Evolutionary conservation across 129 eudicot species (phyloP), one percentile per base, ranked within the genome.

Genomic region (Dittrichia graveolens): DNA sequence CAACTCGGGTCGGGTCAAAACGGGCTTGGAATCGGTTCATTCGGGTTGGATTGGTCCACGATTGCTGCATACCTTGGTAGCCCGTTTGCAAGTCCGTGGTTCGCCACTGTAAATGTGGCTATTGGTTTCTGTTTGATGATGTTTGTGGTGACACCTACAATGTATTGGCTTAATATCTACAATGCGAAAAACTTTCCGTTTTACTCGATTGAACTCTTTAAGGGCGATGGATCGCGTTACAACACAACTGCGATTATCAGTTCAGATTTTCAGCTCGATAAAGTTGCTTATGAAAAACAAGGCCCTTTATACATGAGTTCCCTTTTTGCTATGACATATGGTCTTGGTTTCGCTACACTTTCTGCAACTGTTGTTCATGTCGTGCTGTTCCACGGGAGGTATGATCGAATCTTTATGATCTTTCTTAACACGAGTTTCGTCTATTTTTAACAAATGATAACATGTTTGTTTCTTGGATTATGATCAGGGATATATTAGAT

Each of bases 61-160:
- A 87, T 90, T 38, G 74, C 96, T 0, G 64, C 93, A 3, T 87
- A 84, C 75, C 87, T 82, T 3, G 96, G 96, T 9, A 90, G 83
- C 18, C 96, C 96, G 4, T 65, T 90, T 8, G 96, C 81, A 34
- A 86, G 89, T 73, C 96, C 96, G 1, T 86, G 85, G 86, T 80
- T 78, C 43, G 76, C 96, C 2, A 86, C 86, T 2, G 84, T 65
- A 4, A 89, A 89, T 65, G 53, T 89, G 18, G 78, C 80, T 3
- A 72, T 75, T 1, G 92, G 96, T 7, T 89, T 76, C 76, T 41
- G 61, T 63, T n/a, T 86, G 18, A 46, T 86, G 40, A 82, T 89
- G 79, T 89, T 77, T 73, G 76, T 89, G 16, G 55, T 89, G 43
- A 34, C 80, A 37, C 96, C 96, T 8, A 41, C 82, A 12, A 18